These are phyloP conservation scores for Xylona heveae DNA, from an alignment of 495 filamentous ascomycete species.

Conservation along the genomic window DNA sequence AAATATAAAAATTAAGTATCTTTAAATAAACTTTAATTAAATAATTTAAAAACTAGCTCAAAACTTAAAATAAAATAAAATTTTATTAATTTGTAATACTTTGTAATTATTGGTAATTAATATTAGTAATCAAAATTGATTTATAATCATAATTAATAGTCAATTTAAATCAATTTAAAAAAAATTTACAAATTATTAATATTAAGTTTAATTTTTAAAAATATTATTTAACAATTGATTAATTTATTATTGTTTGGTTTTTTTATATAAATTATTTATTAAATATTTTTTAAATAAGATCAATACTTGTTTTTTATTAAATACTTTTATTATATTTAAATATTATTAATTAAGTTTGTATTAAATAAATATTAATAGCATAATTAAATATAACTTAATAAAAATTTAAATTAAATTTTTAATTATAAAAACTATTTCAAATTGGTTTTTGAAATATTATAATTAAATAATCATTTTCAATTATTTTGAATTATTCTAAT, in stretches of 20 bases:
- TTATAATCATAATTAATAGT: neutral
- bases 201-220: neutral
- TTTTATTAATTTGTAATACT: neutral
- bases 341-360: neutral
- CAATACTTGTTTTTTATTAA: neutral
- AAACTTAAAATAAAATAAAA: neutral
- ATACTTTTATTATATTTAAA: neutral
- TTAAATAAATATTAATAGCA: neutral
- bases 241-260: neutral
- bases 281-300: neutral
- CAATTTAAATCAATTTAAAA: no score
- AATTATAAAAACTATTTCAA: neutral
- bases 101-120: neutral
- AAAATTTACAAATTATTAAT: neutral
- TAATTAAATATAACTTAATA: neutral
- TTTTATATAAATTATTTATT: neutral
- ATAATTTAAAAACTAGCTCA: neutral
- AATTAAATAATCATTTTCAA: neutral
- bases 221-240: neutral
- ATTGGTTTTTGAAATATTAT: neutral
- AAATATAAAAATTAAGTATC: neutral
- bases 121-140: neutral
- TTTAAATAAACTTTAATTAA: neutral
- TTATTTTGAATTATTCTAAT: neutral
- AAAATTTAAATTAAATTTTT: neutral